These are phyloP conservation scores for Mycena rebaudengoi DNA, from an alignment of 768 basidiomycete species.

Conservation along the genomic window DNA sequence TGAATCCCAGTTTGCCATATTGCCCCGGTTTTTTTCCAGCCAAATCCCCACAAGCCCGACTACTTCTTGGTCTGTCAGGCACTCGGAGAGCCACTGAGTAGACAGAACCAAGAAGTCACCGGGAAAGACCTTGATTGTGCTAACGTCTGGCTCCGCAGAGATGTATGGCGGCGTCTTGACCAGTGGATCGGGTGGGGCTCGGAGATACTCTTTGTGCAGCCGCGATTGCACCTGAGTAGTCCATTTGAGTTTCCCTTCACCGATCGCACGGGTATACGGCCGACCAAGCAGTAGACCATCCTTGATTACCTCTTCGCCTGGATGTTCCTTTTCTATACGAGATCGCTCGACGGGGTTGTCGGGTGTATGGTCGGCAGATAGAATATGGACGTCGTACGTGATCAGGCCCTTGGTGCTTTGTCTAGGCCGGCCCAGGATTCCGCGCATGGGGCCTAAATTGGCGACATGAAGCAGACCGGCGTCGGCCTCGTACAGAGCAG, in stretches of 20 bases:
- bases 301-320: slow-evolving; percentile 37
- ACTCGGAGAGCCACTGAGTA: slow-evolving; percentile 62
- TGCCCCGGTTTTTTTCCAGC: slow-evolving; percentile 39
- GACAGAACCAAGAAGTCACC: slow-evolving; percentile 65
- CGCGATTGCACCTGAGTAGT: slow-evolving; percentile 44
- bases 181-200: slow-evolving; percentile 36
- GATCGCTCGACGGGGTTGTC: slow-evolving; percentile 41
- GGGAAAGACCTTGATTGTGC: slow-evolving; percentile 48
- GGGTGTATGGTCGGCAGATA: slow-evolving; percentile 49
- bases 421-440: slow-evolving; percentile 47
- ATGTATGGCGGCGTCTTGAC: slow-evolving; percentile 57
- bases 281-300: slow-evolving; percentile 42
- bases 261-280: slow-evolving; percentile 51
- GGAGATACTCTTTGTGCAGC: slow-evolving; percentile 45
- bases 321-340: slow-evolving; percentile 41
- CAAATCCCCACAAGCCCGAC: slow-evolving; percentile 62
- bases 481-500: slow-evolving; percentile 46
- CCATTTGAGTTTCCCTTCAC: slow-evolving; percentile 56
- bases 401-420: slow-evolving; percentile 31
- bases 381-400: slow-evolving; percentile 47
- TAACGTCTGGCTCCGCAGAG: slow-evolving; percentile 61
- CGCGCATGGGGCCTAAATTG: slow-evolving; percentile 51
- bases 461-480: slow-evolving; percentile 45
- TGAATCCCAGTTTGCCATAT: background rate
- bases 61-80: slow-evolving; percentile 61